Percentiles rank a stretch among this genome's conserved stretches.
These are phyloP conservation scores for Trichocladium antarcticum DNA, from an alignment of 495 filamentous ascomycete genomes.

Conservation along the genomic window DNA sequence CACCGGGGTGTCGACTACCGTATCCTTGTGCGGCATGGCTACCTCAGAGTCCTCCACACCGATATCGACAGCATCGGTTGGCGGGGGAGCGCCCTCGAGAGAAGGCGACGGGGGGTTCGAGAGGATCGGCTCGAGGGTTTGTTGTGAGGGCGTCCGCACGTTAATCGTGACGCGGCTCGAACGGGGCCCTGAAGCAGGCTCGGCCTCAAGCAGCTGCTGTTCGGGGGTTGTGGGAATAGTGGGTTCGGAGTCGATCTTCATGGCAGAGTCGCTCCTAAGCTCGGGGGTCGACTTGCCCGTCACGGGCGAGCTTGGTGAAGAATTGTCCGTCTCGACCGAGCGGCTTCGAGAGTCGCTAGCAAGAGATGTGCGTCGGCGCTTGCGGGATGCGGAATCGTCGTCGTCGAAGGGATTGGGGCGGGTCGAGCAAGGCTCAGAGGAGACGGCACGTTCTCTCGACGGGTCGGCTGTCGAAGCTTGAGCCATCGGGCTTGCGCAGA, in stretches of 20 bases:
- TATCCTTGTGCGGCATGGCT: slow-evolving; percentile 25
- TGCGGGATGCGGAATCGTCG: slow-evolving; percentile 40
- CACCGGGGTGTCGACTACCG: slow-evolving; percentile 20
- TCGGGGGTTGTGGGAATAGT: slow-evolving; percentile 32
- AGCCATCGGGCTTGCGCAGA: slow-evolving; percentile 41
- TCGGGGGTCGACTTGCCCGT: slow-evolving; percentile 15
- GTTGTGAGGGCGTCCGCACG: slow-evolving; percentile 33
- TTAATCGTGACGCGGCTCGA: slow-evolving; percentile 46
- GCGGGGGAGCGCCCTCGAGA: slow-evolving; percentile 19
- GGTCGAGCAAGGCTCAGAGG: slow-evolving; percentile 49
- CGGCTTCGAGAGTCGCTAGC: slow-evolving; percentile 32
- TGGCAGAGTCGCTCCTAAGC: slow-evolving; percentile 25
- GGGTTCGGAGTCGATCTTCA: slow-evolving; percentile 34
- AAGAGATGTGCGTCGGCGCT: slow-evolving; percentile 40
- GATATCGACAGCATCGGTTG: slow-evolving; percentile 23
- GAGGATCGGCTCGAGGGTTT: slow-evolving; percentile 29
- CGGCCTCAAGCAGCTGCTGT: slow-evolving; percentile 15
- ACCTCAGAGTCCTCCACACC: slow-evolving; percentile 36
- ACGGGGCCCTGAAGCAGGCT: slow-evolving; percentile 24
- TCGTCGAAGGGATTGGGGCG: slow-evolving; percentile 48
- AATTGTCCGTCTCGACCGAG: slow-evolving; percentile 31
- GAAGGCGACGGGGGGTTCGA: slow-evolving; percentile 38
- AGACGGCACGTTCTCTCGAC: slow-evolving; percentile 45
- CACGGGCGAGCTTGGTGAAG: slow-evolving; percentile 17
- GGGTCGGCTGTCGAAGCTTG: slow-evolving; percentile 39